Base-by-base conservation (phyloP, 179 eudicot genomes). In the Silene coronaria region DNA sequence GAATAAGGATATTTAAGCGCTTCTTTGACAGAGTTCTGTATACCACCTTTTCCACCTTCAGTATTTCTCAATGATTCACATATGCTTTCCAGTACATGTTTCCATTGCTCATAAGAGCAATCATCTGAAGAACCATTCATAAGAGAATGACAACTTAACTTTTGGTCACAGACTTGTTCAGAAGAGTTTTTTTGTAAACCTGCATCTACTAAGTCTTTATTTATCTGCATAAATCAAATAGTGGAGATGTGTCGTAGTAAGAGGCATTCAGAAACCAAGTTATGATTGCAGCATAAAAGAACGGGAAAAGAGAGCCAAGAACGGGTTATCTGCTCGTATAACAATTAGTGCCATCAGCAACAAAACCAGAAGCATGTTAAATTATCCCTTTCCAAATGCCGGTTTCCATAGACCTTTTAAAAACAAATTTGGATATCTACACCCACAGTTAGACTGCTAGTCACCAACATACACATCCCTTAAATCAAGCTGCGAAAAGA, bases 51-150 rank as follows among this genome's bases (percentile, higher is more conserved):
- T 75, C 61, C 89, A 60, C 85, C 86, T 79, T 84, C 90, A 77
- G 82, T 77, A 32, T 79, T 77, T 32, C 61, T 63, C 63, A 87
- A 22, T 28, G 89, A 84, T 71, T 86, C 88, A 71, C 74, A 82
- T 61, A 85, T 74, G 80, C 82, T 89, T 77, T 87, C 86, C 82
- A 89, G 78, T 23, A 80, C 83, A 61, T 82, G 83, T 81, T 80
- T 86, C 88, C 87, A 78, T 27, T 80, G 84, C 42, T 80, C 85
- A 76, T 80, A 81, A 68, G 86, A 78, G 34, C 78, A 80, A 84
- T 79, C 88, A 81, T 81, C 78, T 28, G 83, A 77, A 72, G 85
- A 76, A 70, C 82, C 85, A 82, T 85, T 86, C 76, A 46, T 77
- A 78, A 72, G 73, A 77, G 79, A 77, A 77, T 79, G 83, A 60